phyloP scores from a whole-genome alignment of 140 eudicot genomes.

The Senecio squalidus region DNA sequence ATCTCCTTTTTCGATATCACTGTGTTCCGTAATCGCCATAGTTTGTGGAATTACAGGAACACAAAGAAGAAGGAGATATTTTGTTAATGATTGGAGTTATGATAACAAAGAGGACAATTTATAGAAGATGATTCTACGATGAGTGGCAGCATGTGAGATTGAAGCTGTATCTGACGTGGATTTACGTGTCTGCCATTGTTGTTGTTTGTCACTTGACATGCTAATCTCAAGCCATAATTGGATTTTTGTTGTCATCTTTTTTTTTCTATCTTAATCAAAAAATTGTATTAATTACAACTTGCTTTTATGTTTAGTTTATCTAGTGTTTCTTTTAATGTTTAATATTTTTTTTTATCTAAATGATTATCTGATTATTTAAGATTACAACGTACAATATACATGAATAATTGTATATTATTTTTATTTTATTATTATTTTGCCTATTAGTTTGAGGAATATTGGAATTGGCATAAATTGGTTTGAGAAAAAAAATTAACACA shows the following conservation, averaged over 20 bases:
- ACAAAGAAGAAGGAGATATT: not conserved
- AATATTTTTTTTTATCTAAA: too few species aligned
- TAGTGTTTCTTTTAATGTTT: too few species aligned
- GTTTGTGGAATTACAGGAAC: conserved; percentile 7
- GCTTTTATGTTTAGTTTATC: too few species aligned
- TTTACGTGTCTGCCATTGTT: conserved; percentile 28
- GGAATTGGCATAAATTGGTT: too few species aligned
- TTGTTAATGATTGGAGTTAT: not conserved
- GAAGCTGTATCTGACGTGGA: conserved; percentile 67
- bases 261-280: not conserved
- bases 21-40: conserved; percentile 56
- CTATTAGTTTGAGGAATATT: too few species aligned
- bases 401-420: too few species aligned
- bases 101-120: not conserved
- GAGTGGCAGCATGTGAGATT: conserved; percentile 33
- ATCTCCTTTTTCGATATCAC: conserved; percentile 50
- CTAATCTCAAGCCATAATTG: not conserved
- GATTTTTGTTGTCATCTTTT: conserved; percentile 26
- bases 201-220: not conserved
- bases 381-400: too few species aligned
- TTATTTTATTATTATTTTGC: too few species aligned
- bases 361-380: not conserved
- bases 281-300: not conserved
- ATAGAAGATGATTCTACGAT: not conserved
- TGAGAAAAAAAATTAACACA: too few species aligned